phyloP scores from a whole-genome alignment of 2,329 filamentous ascomycete genomes.

The Cercospora nicotianae region DNA sequence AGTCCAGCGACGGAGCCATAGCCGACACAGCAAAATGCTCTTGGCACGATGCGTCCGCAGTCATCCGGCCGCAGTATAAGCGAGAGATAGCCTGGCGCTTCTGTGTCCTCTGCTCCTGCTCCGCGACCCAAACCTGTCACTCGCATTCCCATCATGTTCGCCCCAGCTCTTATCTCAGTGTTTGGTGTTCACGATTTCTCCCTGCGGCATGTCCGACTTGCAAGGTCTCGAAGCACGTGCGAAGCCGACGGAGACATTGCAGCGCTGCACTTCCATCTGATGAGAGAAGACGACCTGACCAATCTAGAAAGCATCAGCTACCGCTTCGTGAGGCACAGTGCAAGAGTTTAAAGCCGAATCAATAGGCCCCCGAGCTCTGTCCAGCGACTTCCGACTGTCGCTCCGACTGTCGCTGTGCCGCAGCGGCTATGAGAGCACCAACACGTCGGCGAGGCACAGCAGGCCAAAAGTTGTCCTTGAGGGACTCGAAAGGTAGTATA shows the following conservation, averaged over 20 bases:
- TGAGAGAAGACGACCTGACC: background rate
- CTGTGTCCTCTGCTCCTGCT: background rate
- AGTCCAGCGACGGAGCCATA: background rate
- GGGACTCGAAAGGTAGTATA: background rate
- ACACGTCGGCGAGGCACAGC: background rate
- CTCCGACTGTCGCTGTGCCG: constrained; percentile 4
- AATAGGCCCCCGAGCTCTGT: background rate
- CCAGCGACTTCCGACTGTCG: background rate
- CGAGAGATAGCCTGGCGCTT: background rate
- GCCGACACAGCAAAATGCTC: background rate
- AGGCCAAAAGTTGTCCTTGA: background rate
- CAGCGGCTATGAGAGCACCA: constrained; percentile 2
- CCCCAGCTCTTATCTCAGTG: background rate
- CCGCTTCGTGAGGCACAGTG: background rate
- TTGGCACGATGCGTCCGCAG: background rate
- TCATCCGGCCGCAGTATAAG: constrained; percentile 5
- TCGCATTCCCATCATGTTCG: background rate
- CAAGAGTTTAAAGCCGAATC: background rate
- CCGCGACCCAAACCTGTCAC: background rate
- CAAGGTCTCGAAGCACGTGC: background rate
- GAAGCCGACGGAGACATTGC: background rate
- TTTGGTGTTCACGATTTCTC: background rate
- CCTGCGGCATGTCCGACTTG: background rate
- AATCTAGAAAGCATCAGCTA: background rate
- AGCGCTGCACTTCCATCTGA: background rate